Percentiles rank a stretch among this genome's conserved stretches.
Conservation (phyloP, 371 early-diverging fungal genomes). For the Nematocida displodere region DNA sequence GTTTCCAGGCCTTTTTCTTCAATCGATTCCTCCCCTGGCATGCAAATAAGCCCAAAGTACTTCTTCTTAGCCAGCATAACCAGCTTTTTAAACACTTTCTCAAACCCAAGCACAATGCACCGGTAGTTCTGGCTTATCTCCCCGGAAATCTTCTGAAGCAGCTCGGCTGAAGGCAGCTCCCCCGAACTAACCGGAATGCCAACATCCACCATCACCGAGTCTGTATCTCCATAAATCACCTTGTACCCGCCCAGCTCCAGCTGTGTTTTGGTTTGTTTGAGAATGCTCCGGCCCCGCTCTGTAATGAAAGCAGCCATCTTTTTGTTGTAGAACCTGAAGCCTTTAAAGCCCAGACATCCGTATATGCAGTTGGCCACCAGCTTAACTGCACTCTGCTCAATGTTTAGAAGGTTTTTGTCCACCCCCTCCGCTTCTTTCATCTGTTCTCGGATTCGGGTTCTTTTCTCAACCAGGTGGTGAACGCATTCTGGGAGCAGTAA, state of each 20-base stretch:
- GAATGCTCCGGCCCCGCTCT: constrained; percentile 85
- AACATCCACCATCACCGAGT: constrained; percentile 98
- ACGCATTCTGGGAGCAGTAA: constrained; percentile 78
- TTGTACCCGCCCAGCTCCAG: constrained; percentile 52
- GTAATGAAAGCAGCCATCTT: constrained; percentile 94
- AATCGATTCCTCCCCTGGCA: constrained; percentile 64
- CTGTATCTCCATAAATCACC: constrained; percentile 99
- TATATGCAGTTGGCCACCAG: constrained; percentile 98
- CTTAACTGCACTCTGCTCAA: constrained; percentile 91
- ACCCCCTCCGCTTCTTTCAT: constrained; percentile 69
- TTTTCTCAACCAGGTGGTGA: constrained; percentile 77
- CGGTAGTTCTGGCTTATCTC: constrained; percentile 82
- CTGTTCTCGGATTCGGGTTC: constrained; percentile 75
- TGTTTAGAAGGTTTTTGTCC: constrained; percentile 71
- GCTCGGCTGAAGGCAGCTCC: constrained; percentile 66
- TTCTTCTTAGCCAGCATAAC: constrained; percentile 97
- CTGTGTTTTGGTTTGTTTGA: constrained; percentile 78
- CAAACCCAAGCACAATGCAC: constrained; percentile 88
- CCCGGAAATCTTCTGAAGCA: constrained; percentile 74
- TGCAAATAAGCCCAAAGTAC: constrained; percentile 80
- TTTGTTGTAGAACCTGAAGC: constrained; percentile 93
- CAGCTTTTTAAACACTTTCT: constrained; percentile 84
- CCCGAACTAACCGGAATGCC: constrained; percentile 69
- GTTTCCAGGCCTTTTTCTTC: constrained; percentile 96
- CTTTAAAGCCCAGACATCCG: constrained; percentile 90